Base-by-base conservation (phyloP, 1,284 basidiomycete genomes). In the Neolentinus lepideus region DNA sequence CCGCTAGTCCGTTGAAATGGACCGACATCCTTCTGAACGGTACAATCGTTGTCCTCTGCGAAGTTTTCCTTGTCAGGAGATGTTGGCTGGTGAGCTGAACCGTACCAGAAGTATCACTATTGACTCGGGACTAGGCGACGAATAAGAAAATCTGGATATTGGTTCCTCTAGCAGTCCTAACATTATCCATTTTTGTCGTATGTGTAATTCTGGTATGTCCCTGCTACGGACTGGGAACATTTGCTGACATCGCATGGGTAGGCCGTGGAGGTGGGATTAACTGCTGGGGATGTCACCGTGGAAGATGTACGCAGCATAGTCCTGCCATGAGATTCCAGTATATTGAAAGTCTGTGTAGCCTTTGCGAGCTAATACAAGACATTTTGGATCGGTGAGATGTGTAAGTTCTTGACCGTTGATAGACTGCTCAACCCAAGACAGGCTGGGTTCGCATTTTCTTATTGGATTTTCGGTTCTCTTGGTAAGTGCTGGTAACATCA, bases 11-110 rank as follows among this genome's bases (percentile, higher is more conserved):
- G 0, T 64, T 77, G 12, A 67, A 74, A 57, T 76, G 72, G 69
- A 65, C 69, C 0, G 75, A 79, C 54, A 63, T 78, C 33, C 72
- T 80, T 52, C 55, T 78, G 26, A 79, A 79, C 61, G 76, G 75
- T 2, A 58, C 75, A 3, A 72, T 80, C 35, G 76, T 73, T 61
- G 65, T 69, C 36, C 54, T 76, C 21, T 79, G 76, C 60, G 73
- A 80, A 61, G 65, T 65, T 1, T 80, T 75, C 59, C 75, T 77
- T 47, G 72, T 80, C 29, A 66, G 71, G 26, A 66, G 75, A 54
- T 79, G 78, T 56, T 80, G 76, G 75, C 78, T 76, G 70, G 80
- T 76, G 35, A 19, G 69, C 63, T 0, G n/a, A 14, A 14, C 9
- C 16, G 26, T 25, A 38, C 24, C 2, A 29, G 38, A 10, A 21